Percentiles rank a stretch among this genome's conserved stretches.
Conservation (phyloP, 1,284 basidiomycete species). For the Earliella scabrosa region DNA sequence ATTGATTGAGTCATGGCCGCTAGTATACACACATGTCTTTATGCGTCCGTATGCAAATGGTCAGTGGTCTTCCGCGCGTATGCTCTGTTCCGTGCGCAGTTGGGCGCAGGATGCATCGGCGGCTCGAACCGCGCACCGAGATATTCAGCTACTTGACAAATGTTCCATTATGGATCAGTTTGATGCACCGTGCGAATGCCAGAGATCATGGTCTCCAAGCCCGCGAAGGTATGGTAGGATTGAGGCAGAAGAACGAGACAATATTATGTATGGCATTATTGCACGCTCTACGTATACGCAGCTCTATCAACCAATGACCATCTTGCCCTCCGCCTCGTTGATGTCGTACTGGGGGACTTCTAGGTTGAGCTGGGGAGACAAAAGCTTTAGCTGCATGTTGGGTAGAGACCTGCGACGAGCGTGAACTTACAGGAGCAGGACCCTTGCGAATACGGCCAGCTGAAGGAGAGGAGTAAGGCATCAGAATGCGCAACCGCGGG, state of each 20-base stretch:
- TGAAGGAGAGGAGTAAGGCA: slow-evolving; percentile 33
- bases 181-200: no score
- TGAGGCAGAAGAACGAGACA: slow-evolving; percentile 1
- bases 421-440: slow-evolving; percentile 80
- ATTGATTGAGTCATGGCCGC: no score
- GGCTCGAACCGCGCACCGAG: no score
- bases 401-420: slow-evolving; percentile 8
- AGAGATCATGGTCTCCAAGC: no score
- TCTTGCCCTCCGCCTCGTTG: slow-evolving; percentile 87
- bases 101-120: no score
- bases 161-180: no score
- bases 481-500: neutral
- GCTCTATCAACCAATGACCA: slow-evolving; percentile 83
- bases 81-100: no score
- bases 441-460: slow-evolving; percentile 95
- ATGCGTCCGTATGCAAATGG: no score
- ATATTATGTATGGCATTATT: slow-evolving; percentile 20
- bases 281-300: slow-evolving; percentile 21
- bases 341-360: slow-evolving; percentile 91
- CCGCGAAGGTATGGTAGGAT: neutral
- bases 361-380: slow-evolving; percentile 78
- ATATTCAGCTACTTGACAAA: no score
- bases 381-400: no score
- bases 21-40: no score
- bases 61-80: no score